These are phyloP conservation scores for Rhytidhysteron rufulum DNA, from an alignment of 2,329 filamentous ascomycete species.

Conservation along the genomic window DNA sequence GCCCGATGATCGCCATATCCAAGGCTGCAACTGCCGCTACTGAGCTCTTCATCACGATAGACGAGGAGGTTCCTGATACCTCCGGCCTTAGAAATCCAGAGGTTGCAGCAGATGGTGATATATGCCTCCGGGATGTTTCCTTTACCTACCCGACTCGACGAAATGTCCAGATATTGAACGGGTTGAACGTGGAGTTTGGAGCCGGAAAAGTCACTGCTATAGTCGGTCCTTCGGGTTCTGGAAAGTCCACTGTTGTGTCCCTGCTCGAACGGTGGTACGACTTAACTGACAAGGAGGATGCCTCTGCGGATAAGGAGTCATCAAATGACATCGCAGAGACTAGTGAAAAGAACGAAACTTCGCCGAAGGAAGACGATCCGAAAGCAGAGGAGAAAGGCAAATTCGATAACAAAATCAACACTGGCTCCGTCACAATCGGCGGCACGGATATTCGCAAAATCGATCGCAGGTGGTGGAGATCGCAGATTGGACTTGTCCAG, in stretches of 20 bases:
- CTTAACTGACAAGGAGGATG: constrained; percentile 28
- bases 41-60: constrained; percentile 35
- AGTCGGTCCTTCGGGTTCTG: constrained; percentile 68
- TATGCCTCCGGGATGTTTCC: constrained; percentile 26
- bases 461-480: constrained; percentile 43
- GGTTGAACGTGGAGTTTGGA: constrained; percentile 56
- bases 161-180: constrained; percentile 60
- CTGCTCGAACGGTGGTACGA: constrained; percentile 71
- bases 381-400: constrained; percentile 7
- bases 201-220: constrained; percentile 68
- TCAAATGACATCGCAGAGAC: too few species aligned
- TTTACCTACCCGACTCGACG: constrained; percentile 48
- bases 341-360: constrained; percentile 3
- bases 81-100: constrained; percentile 33
- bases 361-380: constrained; percentile 4
- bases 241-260: constrained; percentile 71
- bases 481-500: constrained; percentile 42
- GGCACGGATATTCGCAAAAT: constrained; percentile 22
- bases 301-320: constrained; percentile 8
- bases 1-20: constrained; percentile 28
- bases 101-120: constrained; percentile 31
- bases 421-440: constrained; percentile 27
- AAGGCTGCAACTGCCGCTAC: constrained; percentile 33
- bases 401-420: constrained; percentile 17
- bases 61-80: constrained; percentile 23